Conservation (phyloP, 1,139 yeast genomes). For the Ashbya aceris region DNA sequence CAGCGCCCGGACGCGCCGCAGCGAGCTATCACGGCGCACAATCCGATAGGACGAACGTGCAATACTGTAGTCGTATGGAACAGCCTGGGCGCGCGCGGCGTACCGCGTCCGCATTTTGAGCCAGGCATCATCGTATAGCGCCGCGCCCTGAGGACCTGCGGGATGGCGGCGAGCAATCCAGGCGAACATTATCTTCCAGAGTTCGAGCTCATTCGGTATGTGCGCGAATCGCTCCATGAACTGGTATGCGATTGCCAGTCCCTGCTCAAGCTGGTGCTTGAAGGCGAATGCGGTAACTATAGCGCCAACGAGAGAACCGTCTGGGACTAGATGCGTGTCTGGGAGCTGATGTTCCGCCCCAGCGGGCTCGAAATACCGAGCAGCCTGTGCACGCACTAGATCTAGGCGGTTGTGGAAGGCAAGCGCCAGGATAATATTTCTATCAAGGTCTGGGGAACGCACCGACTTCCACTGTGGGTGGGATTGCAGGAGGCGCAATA, state of each 20-base stretch:
- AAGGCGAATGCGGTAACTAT: conserved; percentile 17
- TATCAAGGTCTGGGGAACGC: conserved; percentile 10
- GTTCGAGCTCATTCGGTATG: conserved; percentile 3
- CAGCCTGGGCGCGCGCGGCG: no score
- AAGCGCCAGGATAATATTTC: conserved; percentile 20
- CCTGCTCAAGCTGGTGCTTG: conserved; percentile 12
- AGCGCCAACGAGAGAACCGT: conserved; percentile 10
- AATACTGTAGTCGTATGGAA: no score
- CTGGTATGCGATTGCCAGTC: conserved; percentile 11
- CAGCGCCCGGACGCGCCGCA: no score
- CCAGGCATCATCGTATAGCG: no score
- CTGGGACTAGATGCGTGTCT: no score
- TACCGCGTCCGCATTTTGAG: no score
- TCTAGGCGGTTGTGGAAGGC: conserved; percentile 16
- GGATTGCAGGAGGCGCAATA: conserved; percentile 11
- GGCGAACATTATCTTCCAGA: conserved; percentile 23
- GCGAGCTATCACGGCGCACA: no score
- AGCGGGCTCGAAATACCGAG: conserved; percentile 8
- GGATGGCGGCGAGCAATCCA: conserved; percentile 9
- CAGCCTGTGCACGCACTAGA: not conserved
- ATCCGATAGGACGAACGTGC: no score
- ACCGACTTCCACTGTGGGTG: conserved; percentile 12
- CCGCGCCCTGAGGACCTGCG: no score
- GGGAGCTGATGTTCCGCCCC: no score
- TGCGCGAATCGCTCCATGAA: no score